These are phyloP conservation scores for Aspergillus sp. DNA, from an alignment of 2,329 filamentous ascomycete genomes.

Conservation along the genomic window DNA sequence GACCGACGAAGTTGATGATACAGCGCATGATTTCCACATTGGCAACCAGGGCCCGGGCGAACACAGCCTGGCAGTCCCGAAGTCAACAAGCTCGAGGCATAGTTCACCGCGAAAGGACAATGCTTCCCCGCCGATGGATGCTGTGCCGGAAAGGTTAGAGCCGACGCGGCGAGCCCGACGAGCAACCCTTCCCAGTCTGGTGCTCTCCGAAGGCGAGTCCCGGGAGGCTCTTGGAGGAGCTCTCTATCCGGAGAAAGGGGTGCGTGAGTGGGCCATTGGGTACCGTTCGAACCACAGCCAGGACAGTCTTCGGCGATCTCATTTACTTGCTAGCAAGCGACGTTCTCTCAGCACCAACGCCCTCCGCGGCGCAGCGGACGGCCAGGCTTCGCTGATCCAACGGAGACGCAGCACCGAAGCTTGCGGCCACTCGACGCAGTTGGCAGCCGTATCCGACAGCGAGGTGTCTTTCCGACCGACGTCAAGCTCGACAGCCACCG, in stretches of 20 bases:
- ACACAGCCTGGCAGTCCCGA: constrained; percentile 13
- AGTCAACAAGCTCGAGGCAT: background rate
- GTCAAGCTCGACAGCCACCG: constrained; percentile 9
- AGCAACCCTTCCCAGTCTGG: constrained; percentile 36
- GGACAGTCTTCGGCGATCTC: constrained; percentile 13
- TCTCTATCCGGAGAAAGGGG: constrained; percentile 11
- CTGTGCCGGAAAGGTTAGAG: constrained; percentile 13
- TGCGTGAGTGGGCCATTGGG: constrained; percentile 5
- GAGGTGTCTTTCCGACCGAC: constrained; percentile 15
- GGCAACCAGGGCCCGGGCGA: constrained; percentile 4
- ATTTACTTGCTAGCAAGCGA: constrained; percentile 25
- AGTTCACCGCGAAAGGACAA: constrained; percentile 15
- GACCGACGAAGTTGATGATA: constrained; percentile 20
- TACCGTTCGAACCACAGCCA: constrained; percentile 7
- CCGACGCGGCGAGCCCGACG: constrained; percentile 24
- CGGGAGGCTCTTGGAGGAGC: constrained; percentile 19
- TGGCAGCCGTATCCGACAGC: constrained; percentile 19
- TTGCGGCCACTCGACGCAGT: constrained; percentile 26
- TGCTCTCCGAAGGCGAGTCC: constrained; percentile 33
- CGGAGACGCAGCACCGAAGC: constrained; percentile 36
- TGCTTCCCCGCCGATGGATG: constrained; percentile 11
- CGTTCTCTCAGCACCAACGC: constrained; percentile 38
- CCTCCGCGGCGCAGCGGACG: constrained; percentile 26
- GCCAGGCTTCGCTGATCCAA: constrained; percentile 31
- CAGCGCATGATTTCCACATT: constrained; percentile 11